phyloP scores from a whole-genome alignment of 176 grass and related monocot genomes.

The Musa itinerans region DNA sequence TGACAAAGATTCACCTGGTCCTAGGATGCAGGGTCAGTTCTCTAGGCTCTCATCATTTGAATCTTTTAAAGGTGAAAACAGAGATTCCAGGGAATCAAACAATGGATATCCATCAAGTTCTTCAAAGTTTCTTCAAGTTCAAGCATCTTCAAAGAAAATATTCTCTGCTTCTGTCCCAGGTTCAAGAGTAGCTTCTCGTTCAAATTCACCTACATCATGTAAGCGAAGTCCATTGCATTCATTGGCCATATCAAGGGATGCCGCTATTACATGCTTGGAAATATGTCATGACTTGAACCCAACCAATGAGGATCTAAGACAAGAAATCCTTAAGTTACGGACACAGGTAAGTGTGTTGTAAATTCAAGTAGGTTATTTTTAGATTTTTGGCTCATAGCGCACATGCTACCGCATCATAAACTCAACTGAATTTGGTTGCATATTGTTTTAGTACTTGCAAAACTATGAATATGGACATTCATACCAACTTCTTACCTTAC shows the following conservation, averaged over 20 bases:
- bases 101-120: conserved; percentile 29
- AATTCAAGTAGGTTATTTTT: neutral
- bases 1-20: conserved; percentile 28
- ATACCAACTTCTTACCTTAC: neutral
- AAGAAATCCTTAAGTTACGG: conserved; percentile 29
- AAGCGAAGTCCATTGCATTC: conserved; percentile 30
- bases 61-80: conserved; percentile 33
- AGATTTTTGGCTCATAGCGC: neutral
- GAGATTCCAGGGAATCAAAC: conserved; percentile 17
- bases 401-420: neutral
- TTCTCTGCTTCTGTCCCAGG: conserved; percentile 39
- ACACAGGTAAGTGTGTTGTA: too few relatives aligned
- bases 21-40: conserved; percentile 27
- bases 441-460: neutral
- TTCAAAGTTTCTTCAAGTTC: conserved; percentile 21
- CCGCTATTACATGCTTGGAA: conserved; percentile 24
- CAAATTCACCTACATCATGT: conserved; percentile 31
- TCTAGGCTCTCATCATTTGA: conserved; percentile 45
- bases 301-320: conserved; percentile 35
- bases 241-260: conserved; percentile 13
- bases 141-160: conserved; percentile 44
- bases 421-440: neutral
- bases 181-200: conserved; percentile 33
- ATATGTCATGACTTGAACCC: conserved; percentile 17
- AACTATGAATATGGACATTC: neutral